Conservation (phyloP, 2,329 filamentous ascomycete genomes). For the Fusarium buharicum region DNA sequence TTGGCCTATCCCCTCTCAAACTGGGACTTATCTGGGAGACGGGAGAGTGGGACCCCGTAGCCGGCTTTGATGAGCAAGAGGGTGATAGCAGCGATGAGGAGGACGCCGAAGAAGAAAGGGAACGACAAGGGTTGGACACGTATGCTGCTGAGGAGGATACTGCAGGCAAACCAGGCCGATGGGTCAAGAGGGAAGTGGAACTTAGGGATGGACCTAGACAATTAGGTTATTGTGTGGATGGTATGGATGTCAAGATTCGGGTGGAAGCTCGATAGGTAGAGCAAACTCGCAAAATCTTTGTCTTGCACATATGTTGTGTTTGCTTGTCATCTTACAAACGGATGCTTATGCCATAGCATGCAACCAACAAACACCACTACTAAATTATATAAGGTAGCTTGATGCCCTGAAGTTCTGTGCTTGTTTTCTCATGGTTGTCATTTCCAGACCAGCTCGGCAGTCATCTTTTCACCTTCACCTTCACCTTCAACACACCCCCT, state of each 20-base stretch:
- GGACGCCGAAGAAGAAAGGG: conserved; percentile 53
- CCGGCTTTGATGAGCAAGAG: conserved; percentile 68
- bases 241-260: conserved; percentile 74
- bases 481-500: background rate
- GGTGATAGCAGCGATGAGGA: conserved; percentile 65
- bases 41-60: conserved; percentile 86
- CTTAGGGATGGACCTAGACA: conserved; percentile 82
- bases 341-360: background rate
- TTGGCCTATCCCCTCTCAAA: conserved; percentile 70
- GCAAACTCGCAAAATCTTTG: conserved; percentile 3
- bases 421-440: background rate
- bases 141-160: conserved; percentile 43
- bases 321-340: conserved; percentile 24
- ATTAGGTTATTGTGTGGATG: conserved; percentile 85
- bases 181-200: conserved; percentile 82
- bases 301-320: conserved; percentile 5
- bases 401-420: too few relatives aligned
- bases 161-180: conserved; percentile 61
- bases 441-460: background rate
- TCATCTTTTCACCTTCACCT: background rate
- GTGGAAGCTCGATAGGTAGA: conserved; percentile 63
- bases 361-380: conserved; percentile 5
- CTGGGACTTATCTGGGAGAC: conserved; percentile 86
- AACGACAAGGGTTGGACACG: conserved; percentile 29
- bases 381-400: conserved; percentile 9